phyloP scores from a whole-genome alignment of 805 yeast species.

The Sungouiozyma intestinalis region DNA sequence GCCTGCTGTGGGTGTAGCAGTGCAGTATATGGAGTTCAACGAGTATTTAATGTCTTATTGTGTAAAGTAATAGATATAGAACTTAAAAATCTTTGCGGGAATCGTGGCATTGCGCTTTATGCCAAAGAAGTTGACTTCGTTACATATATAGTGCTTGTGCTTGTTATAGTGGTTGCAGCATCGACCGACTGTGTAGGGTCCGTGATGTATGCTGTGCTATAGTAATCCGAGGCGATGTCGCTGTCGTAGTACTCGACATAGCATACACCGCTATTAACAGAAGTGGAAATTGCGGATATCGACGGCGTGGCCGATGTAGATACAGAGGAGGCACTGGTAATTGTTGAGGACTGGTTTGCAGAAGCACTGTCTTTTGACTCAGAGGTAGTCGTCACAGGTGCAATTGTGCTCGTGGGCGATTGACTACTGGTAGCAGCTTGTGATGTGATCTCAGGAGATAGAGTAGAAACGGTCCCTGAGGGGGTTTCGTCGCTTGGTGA shows the following conservation, averaged over 20 bases:
- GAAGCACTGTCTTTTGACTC: no score
- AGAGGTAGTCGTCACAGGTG: conserved; percentile 1
- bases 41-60: no score
- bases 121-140: conserved; percentile 11
- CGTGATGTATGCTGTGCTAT: conserved; percentile 24
- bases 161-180: conserved; percentile 28
- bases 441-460: conserved; percentile 5
- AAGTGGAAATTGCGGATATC: conserved; percentile 6
- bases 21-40: no score
- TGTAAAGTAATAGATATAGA: background rate
- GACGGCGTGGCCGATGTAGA: conserved; percentile 3
- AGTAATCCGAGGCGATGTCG: conserved; percentile 18
- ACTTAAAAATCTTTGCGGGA: no score
- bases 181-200: conserved; percentile 22
- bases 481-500: background rate
- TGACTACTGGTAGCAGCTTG: background rate
- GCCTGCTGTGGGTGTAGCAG: no score
- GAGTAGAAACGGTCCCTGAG: conserved; percentile 10
- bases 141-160: conserved; percentile 19
- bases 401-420: background rate
- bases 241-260: conserved; percentile 18
- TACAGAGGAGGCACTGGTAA: conserved; percentile 7
- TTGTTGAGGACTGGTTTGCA: conserved; percentile 5
- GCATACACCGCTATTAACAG: conserved; percentile 16
- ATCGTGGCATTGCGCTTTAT: no score